phyloP scores from a whole-genome alignment of 2,329 filamentous ascomycete species.

The Arthrinium phaeospermum region DNA sequence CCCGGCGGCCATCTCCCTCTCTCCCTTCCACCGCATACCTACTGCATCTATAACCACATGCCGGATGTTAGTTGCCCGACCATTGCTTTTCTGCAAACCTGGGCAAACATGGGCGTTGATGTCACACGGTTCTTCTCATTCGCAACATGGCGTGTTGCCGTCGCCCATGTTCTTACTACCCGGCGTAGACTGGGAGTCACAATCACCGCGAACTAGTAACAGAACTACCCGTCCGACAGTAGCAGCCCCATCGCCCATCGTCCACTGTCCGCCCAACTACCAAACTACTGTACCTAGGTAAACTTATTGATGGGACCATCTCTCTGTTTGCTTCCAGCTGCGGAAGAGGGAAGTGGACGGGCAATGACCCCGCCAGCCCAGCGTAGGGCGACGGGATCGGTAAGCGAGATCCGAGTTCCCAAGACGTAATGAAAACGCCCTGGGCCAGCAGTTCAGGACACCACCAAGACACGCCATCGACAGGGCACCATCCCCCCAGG shows the following conservation, averaged over 20 bases:
- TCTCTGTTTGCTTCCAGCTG: too few relatives aligned
- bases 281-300: not conserved
- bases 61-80: not conserved
- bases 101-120: not conserved
- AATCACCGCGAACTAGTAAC: not conserved
- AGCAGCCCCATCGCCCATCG: not conserved
- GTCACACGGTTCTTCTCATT: not conserved
- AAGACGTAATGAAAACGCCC: constrained; percentile 39
- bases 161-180: not conserved
- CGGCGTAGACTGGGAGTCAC: not conserved
- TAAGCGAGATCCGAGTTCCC: constrained; percentile 30
- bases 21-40: not conserved
- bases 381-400: not conserved
- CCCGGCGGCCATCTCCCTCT: not conserved
- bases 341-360: not conserved
- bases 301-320: not conserved
- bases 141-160: not conserved
- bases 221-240: not conserved
- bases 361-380: not conserved
- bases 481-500: not conserved
- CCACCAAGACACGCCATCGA: not conserved
- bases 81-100: not conserved
- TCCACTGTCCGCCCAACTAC: not conserved
- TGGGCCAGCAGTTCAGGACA: not conserved
- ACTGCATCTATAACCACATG: not conserved